Conservation (phyloP, 2,329 filamentous ascomycete species). For the Verticillium longisporum region DNA sequence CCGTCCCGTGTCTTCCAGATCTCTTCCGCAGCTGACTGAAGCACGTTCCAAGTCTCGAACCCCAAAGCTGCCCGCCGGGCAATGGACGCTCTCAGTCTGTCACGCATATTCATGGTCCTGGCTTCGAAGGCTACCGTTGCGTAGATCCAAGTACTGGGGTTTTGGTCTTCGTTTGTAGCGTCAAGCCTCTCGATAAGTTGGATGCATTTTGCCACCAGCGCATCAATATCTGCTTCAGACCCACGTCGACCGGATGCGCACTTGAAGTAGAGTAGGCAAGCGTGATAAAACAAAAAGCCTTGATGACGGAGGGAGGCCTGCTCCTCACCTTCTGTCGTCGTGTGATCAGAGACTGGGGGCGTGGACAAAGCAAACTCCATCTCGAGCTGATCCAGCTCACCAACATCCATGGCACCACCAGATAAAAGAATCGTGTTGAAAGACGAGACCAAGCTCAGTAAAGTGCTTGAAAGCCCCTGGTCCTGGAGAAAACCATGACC, state of each 20-base stretch:
- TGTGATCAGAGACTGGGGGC: not conserved
- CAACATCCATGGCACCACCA: not conserved
- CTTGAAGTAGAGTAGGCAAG: constrained; percentile 3
- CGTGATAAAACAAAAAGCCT: constrained; percentile 2
- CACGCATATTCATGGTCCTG: not conserved
- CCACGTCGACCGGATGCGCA: constrained; percentile 2
- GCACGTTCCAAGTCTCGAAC: not conserved
- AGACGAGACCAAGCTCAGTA: not conserved
- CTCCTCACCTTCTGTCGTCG: not conserved
- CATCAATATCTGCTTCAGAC: not conserved
- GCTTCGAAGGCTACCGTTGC: not conserved
- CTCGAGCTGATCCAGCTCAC: not conserved
- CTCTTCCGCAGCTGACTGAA: not conserved
- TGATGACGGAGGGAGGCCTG: not conserved
- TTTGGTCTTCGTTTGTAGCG: not conserved
- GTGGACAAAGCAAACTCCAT: constrained; percentile 1
- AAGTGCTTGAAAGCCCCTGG: not conserved
- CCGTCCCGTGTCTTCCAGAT: not conserved
- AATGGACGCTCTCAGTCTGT: not conserved
- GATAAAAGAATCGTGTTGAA: not conserved
- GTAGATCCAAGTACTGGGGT: constrained; percentile 2
- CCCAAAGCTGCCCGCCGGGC: not conserved
- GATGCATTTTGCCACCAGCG: not conserved
- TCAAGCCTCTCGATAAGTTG: constrained; percentile 3
- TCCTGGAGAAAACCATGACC: not conserved